Evolutionary conservation across 139 green algal genomes (phyloP).

Genomic region (Trebouxia sp.): DNA sequence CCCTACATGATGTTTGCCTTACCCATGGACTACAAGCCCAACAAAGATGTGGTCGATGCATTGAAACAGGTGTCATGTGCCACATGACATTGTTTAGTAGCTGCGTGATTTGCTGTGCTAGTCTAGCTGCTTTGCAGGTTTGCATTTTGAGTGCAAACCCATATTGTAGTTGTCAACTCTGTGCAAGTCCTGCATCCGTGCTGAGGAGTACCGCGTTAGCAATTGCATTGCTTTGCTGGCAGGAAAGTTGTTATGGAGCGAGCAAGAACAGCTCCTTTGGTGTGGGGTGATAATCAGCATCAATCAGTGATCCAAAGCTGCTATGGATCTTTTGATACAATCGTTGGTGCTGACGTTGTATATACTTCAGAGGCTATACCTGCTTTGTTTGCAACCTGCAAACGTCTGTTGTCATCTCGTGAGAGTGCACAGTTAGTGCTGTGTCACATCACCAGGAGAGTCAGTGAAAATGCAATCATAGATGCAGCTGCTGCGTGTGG

Average conservation of each 20-base stretch:
- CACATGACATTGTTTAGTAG: too few species aligned
- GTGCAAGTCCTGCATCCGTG: too few species aligned
- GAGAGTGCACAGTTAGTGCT: conserved; percentile 26
- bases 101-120: too few species aligned
- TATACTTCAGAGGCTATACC: conserved; percentile 26
- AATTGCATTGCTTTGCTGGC: background rate
- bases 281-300: conserved; percentile 25
- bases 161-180: too few species aligned
- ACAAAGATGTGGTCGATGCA: too few species aligned
- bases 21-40: too few species aligned
- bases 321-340: conserved; percentile 28
- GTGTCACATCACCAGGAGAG: conserved; percentile 29
- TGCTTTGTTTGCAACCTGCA: conserved; percentile 19
- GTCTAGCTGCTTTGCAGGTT: too few species aligned
- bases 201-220: too few species aligned
- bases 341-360: conserved; percentile 39
- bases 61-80: too few species aligned
- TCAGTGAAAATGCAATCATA: conserved; percentile 30
- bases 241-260: conserved; percentile 37
- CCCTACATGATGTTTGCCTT: too few species aligned
- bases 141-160: too few species aligned
- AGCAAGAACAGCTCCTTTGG: background rate
- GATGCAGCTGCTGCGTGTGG: background rate
- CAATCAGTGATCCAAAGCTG: background rate
- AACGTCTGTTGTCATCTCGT: conserved; percentile 1